Evolutionary conservation across 2,329 filamentous ascomycete genomes (phyloP).

Genomic region (Venturia carpophila): DNA sequence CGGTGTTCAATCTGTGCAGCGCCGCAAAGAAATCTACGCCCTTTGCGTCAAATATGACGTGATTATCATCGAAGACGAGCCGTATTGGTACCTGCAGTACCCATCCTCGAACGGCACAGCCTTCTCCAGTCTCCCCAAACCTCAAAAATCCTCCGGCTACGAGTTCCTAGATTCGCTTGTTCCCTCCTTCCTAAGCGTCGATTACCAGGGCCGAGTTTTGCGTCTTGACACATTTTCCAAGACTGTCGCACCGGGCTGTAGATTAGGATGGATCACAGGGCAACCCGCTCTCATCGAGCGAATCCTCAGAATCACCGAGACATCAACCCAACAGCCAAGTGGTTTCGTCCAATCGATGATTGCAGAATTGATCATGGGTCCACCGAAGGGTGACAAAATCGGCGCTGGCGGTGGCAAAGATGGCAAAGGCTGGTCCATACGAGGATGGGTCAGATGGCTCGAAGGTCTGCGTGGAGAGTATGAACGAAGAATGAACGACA

Average conservation of each 20-base stretch:
- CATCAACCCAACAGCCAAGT: conserved; percentile 72
- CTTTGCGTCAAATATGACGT: conserved; percentile 79
- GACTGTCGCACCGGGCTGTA: conserved; percentile 80
- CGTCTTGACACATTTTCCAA: conserved; percentile 93
- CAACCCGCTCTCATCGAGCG: conserved; percentile 72
- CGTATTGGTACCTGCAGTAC: conserved; percentile 92
- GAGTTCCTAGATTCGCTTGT: conserved; percentile 74
- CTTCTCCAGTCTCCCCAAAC: conserved; percentile 25
- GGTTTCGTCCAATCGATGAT: conserved; percentile 85
- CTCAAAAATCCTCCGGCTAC: conserved; percentile 55
- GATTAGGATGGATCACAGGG: conserved; percentile 83
- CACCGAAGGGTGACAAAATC: conserved; percentile 44
- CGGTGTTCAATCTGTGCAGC: conserved; percentile 62
- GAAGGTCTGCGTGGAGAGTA: conserved; percentile 76
- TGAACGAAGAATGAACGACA: conserved; percentile 72
- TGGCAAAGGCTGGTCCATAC: conserved; percentile 64
- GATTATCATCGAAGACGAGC: conserved; percentile 88
- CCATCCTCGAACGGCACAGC: conserved; percentile 46
- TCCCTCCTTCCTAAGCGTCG: conserved; percentile 73
- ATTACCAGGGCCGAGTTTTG: conserved; percentile 78
- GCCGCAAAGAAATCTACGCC: conserved; percentile 70
- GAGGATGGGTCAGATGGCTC: conserved; percentile 88
- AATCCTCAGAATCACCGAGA: conserved; percentile 65
- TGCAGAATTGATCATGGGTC: conserved; percentile 67
- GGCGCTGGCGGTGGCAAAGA: conserved; percentile 40